phyloP scores from a whole-genome alignment of 2,329 filamentous ascomycete genomes.

The Aspergillus sp. region DNA sequence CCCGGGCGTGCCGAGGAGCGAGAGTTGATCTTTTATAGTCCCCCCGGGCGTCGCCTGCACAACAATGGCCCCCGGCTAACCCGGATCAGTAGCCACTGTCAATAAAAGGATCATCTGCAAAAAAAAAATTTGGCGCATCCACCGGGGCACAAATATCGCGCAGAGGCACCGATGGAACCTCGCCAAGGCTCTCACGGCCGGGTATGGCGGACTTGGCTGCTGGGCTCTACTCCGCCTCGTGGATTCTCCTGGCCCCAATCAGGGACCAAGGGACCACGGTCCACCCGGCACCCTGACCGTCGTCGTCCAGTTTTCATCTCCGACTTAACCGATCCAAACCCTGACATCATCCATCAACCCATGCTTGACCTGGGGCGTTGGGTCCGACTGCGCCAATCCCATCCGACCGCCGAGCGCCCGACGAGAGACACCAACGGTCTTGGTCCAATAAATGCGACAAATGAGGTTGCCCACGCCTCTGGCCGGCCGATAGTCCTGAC shows the following conservation, averaged over 20 bases:
- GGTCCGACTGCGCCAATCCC: too few species aligned
- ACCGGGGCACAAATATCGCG: background rate
- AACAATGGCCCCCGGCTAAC: background rate
- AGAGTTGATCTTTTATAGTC: background rate
- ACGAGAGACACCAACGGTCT: too few species aligned
- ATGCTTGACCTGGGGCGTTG: background rate
- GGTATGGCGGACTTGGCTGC: background rate
- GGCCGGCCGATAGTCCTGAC: too few species aligned
- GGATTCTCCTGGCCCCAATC: background rate
- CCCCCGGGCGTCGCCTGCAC: background rate
- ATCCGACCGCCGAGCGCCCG: too few species aligned
- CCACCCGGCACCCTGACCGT: background rate
- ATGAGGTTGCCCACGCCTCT: too few species aligned
- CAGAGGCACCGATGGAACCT: background rate
- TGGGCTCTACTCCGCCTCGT: background rate
- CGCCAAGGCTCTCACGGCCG: background rate
- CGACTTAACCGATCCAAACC: background rate
- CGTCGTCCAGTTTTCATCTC: background rate
- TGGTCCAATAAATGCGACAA: too few species aligned
- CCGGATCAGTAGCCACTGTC: background rate
- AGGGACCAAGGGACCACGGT: background rate
- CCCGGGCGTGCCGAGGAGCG: background rate
- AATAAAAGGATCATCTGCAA: background rate
- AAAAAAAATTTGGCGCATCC: background rate
- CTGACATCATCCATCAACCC: background rate